Conservation (phyloP, 495 filamentous ascomycete species). For the Lichina pygmaea region DNA sequence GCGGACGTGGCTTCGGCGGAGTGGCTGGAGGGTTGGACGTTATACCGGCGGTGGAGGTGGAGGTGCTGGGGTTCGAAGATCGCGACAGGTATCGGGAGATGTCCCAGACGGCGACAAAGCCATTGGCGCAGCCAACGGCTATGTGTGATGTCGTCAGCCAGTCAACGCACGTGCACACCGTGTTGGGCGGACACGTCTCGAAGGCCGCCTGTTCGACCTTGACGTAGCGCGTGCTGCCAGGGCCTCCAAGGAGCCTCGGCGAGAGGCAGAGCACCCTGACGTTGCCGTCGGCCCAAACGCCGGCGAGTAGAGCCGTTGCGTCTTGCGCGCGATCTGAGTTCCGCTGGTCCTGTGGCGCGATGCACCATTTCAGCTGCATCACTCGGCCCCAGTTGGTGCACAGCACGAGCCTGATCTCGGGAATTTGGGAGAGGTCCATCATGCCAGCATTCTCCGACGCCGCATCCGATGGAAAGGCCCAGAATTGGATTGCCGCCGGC, state of each 20-base stretch:
- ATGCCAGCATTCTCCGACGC: constrained; percentile 4
- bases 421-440: constrained; percentile 16
- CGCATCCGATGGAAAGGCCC: constrained; percentile 22
- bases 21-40: constrained; percentile 1
- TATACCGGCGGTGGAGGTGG: not conserved
- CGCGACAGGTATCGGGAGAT: not conserved
- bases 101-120: constrained; percentile 24
- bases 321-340: constrained; percentile 8
- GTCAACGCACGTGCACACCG: constrained; percentile 28
- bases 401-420: constrained; percentile 20
- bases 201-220: constrained; percentile 25
- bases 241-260: constrained; percentile 4
- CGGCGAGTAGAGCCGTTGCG: constrained; percentile 32
- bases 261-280: constrained; percentile 29
- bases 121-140: constrained; percentile 34
- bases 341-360: constrained; percentile 15
- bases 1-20: constrained; percentile 15
- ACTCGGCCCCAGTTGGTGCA: constrained; percentile 38
- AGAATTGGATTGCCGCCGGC: constrained; percentile 28
- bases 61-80: not conserved
- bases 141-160: constrained; percentile 36
- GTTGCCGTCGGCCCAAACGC: constrained; percentile 33
- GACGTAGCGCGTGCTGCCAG: constrained; percentile 9
- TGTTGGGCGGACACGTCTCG: constrained; percentile 18
- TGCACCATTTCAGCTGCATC: constrained; percentile 35